Percentiles rank a stretch among this genome's conserved stretches.
Conservation (phyloP, 371 early-diverging fungal species). For the Apophysomyces sp. region DNA sequence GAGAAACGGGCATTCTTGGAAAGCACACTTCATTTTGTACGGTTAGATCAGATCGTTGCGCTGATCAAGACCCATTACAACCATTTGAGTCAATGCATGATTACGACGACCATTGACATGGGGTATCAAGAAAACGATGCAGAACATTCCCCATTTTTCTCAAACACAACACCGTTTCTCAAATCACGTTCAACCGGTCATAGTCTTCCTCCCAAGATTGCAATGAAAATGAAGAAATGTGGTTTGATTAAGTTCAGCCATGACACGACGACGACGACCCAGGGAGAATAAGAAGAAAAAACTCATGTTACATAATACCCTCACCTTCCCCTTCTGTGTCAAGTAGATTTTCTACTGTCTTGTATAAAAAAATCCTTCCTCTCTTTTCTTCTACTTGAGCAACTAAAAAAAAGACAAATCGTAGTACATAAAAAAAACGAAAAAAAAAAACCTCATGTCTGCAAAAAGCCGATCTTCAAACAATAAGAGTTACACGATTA, state of each 20-base stretch:
- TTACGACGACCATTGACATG: conserved; percentile 70
- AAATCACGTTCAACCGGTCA: conserved; percentile 20
- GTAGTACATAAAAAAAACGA: not conserved
- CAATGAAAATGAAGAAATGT: conserved; percentile 47
- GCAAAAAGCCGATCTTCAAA: not conserved
- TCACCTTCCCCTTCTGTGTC: not conserved
- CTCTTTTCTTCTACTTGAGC: too few relatives aligned
- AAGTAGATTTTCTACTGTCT: not conserved
- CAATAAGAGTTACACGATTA: too few relatives aligned
- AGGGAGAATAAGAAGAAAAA: too few relatives aligned
- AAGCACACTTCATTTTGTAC: conserved; percentile 60
- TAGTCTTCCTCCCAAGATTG: conserved; percentile 49
- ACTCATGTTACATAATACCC: not conserved
- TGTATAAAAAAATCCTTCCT: too few relatives aligned
- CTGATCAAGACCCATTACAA: conserved; percentile 62
- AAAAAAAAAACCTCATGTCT: not conserved
- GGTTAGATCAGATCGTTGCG: conserved; percentile 62
- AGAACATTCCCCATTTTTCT: not conserved
- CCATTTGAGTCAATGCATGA: conserved; percentile 63
- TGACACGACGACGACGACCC: not conserved
- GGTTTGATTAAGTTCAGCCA: conserved; percentile 7
- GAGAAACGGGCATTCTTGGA: conserved; percentile 60
- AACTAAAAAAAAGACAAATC: too few relatives aligned
- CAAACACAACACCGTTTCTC: not conserved
- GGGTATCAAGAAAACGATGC: conserved; percentile 40